These are phyloP conservation scores for Ilyonectria destructans DNA, from an alignment of 2,329 filamentous ascomycete species.

Conservation along the genomic window DNA sequence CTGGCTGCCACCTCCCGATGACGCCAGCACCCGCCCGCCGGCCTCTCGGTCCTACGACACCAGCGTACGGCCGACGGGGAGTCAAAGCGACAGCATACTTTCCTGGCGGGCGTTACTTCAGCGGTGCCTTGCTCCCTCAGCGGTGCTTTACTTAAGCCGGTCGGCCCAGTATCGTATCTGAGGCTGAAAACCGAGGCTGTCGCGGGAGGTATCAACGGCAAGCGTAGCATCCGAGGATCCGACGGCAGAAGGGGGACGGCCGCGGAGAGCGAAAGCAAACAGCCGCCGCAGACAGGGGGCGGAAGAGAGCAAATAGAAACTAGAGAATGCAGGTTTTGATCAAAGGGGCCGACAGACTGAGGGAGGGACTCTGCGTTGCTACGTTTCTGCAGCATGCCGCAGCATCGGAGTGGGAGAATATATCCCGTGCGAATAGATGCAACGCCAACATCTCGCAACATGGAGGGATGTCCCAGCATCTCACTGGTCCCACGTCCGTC, in stretches of 20 bases:
- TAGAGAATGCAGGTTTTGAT: not conserved
- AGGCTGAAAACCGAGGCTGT: not conserved
- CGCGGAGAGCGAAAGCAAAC: not conserved
- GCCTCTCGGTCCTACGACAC: too few species aligned
- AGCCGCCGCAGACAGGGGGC: not conserved
- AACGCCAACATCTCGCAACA: not conserved
- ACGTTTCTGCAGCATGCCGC: not conserved
- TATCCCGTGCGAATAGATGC: not conserved
- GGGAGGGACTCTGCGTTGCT: not conserved
- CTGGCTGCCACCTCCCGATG: too few species aligned
- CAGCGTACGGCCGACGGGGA: too few species aligned
- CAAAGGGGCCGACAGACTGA: not conserved
- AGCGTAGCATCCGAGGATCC: constrained; percentile 22
- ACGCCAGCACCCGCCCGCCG: too few species aligned
- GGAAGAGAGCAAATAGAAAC: not conserved
- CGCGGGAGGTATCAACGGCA: constrained; percentile 2
- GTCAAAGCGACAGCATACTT: not conserved
- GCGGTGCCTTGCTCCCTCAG: too few species aligned
- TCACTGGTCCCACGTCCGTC: constrained; percentile 21
- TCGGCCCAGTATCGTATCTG: too few species aligned
- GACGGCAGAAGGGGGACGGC: not conserved
- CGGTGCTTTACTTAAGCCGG: too few species aligned
- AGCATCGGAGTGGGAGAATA: too few species aligned
- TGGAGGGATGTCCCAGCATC: not conserved
- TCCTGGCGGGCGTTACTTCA: not conserved